Base-by-base conservation (phyloP, 352 stramenopile species). In the Phytophthora chlamydospora region DNA sequence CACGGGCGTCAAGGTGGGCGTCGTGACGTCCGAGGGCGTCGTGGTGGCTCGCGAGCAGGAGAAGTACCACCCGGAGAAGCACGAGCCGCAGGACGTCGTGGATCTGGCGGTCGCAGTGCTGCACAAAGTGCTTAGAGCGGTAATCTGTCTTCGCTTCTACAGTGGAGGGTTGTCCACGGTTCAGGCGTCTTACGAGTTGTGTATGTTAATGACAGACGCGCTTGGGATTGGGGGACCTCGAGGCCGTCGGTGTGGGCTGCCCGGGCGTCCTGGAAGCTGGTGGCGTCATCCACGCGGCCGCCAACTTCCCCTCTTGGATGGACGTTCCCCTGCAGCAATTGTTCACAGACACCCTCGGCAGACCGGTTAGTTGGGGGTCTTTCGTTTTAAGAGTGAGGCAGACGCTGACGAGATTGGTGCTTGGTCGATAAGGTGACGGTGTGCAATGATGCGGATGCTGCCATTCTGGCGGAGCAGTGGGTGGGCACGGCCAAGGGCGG, bases 401-500 rank as follows among this genome's bases (percentile, higher is more conserved):
- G 11, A 21, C 40, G 17, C 21, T 65, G 36, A 54, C n/a, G 4
- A 14, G 31, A 13, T 34, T 51, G 9, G 4, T 53, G 24, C 36
- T 17, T 57, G 53, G 24, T 45, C 27, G 9, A n/a, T 6, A 31
- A 86, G 58, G 73, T 87, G 0, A 66, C 63, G 2, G 32, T 95
- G 29, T 88, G 78, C 58, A 95, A 95, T 24, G 86, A 95, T 43
- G 86, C 86, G 3, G 86, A 95, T 54, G 86, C 86, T 10, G 86
- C 86, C 55, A 85, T 93, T 44, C 52, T 91, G 46, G 86, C 86
- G 8, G 86, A 95, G 61, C 74, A 90, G 46, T 95, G 84, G 86
- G 78, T 93, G 24, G 86, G 86, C 48, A 80, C 68, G 6, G 86
- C 86, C 9, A 86, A 83, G 44, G 60, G 62, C 10, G 63, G 66